Evolutionary conservation across 116 monocot genomes (phyloP), one percentile per base, ranked within the genome.

Genomic region (Phalaenopsis hybrid): DNA sequence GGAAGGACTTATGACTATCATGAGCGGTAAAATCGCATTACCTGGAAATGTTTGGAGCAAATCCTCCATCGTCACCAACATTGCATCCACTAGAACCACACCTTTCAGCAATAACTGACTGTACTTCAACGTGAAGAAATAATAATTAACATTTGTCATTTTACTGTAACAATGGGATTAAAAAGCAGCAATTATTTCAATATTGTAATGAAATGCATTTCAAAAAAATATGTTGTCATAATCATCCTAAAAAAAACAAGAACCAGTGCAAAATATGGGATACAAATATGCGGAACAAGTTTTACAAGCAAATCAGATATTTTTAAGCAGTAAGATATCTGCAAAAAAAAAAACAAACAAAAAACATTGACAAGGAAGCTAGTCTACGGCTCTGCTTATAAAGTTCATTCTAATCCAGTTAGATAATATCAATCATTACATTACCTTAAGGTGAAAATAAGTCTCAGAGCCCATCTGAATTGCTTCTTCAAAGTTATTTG

Each of bases 391-490:
- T 21, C 23, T 1, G 25, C 37, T 67, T 28, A 65, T 65, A 12
- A 70, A 16, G 10, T 15, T 72, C 72, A 72, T 16, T 37, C 23
- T 21, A 70, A 70, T 72, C 33, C 37, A 72, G 5, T 12, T 37
- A 2, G 25, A 67, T 21, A 21, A 28, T 3, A 45, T 45, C 46
- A n/a, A 51, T 77, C 77, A 77, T 52, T 75, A 2, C 46, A 81
- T 73, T 92, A 95, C 98, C 98, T 93, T 99, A 17, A 99, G 88
- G 79, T 99, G 89, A 85, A 92, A 93, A 88, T 95, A 99, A 11
- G 92, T 93, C 86, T 99, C 98, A 61, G 90, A 85, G 76, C 92
- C 92, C 95, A 99, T 99, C 76, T 93, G 93, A 86, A 99, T 84
- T 81, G 95, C 98, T 79, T 99, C 95, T 61, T 88, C 92, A 79